A percentile compares a stretch with the other conserved stretches of the same genome.
These are phyloP conservation scores for Calonectria fujianensis DNA, from an alignment of 2,329 filamentous ascomycete species.

Conservation along the genomic window DNA sequence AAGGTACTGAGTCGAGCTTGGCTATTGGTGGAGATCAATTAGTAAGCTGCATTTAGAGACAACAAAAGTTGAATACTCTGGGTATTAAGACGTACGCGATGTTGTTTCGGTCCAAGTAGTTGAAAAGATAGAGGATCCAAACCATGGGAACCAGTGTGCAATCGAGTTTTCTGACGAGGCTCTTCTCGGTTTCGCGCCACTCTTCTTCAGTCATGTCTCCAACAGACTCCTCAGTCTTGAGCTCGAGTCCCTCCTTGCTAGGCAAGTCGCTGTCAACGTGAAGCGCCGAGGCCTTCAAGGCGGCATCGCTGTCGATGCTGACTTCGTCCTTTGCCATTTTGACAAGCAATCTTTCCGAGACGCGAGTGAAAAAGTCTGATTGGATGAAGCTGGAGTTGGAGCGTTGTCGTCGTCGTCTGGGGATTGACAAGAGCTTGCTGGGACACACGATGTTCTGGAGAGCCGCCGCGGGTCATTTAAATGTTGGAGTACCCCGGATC, in stretches of 20 bases:
- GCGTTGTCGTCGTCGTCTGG: neutral
- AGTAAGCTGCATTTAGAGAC: neutral
- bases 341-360: neutral
- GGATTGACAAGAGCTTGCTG: neutral
- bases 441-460: neutral
- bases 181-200: conserved; percentile 40
- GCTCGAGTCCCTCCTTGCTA: neutral
- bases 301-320: neutral
- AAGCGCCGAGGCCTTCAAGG: neutral
- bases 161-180: conserved; percentile 52
- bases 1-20: conserved; percentile 51
- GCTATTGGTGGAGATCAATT: conserved; percentile 16
- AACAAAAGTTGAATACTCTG: no score
- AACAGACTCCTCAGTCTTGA: neutral
- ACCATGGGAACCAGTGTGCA: conserved; percentile 52
- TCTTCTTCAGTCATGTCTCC: conserved; percentile 2
- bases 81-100: conserved; percentile 46
- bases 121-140: conserved; percentile 53
- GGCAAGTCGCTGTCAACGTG: conserved; percentile 1
- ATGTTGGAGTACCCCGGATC: conserved; percentile 5
- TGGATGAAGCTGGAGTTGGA: neutral
- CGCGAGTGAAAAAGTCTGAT: neutral
- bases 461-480: neutral
- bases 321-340: conserved; percentile 22
- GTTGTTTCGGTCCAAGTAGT: conserved; percentile 52